Base-by-base conservation (phyloP, 2,329 filamentous ascomycete genomes). In the Claviceps purpurea region DNA sequence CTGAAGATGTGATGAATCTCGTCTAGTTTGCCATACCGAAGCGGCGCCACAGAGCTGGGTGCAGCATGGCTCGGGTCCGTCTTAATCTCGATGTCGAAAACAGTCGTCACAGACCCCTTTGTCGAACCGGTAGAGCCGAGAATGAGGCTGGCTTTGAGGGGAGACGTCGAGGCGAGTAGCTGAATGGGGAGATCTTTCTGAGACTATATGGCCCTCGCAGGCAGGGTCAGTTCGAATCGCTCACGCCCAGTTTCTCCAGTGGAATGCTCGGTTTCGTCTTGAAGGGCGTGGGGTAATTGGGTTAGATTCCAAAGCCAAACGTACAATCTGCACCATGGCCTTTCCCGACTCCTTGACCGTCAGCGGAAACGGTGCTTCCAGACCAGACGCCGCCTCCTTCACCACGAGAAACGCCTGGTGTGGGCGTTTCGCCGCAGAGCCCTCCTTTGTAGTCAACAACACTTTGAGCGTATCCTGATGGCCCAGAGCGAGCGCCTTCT, bases 1-100 rank as follows among this genome's bases (percentile, higher is more conserved):
- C 81, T 82, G 81, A 97, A 98, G 61, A 85, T 87, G 73, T 98
- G 93, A 72, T 88, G 79, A 65, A 98, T 96, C 70, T 94, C 86
- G 10, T 81, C 73, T 58, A 83, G 80, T 71, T 88, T 87, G 64
- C 85, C 86, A 69, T 95, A 97, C 69, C 91, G 85, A 58, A 90
- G 70, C 10, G 87, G 82, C 59, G 80, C 73, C 60, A 87, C 78
- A 61, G 82, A 78, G 52, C 75, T 69, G 20, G 81, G 74, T 16
- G 79, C 65, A 2, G 85, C 75, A 3, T 73, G 69, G 61, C 76
- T 78, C 50, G 82, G 66, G 63, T 91, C 84, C 52, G 74, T 74
- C 56, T 77, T 70, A 51, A 95, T 68, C 47, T 78, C 70, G 30
- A 96, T 70, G 58, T 87, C 76, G 72, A 97, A 97, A 38, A 83